phyloP scores from a whole-genome alignment of 129 eudicot genomes.

The Centrapalus pauciflorus region DNA sequence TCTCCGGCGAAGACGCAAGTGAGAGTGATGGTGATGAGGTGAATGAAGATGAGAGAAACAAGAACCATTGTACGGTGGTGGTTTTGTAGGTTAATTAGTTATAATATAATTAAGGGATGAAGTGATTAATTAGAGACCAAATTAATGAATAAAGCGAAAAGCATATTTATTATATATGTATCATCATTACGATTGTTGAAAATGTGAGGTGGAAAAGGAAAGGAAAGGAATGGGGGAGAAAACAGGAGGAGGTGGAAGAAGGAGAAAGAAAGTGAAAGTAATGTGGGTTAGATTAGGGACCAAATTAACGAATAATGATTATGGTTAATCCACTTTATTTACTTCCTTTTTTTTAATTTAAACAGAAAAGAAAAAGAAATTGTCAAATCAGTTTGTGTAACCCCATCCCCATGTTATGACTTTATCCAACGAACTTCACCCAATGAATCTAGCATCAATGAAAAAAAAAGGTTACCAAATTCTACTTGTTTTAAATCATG shows the following conservation, averaged over 20 bases:
- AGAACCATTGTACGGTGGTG: constrained; percentile 11
- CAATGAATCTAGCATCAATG: too few relatives aligned
- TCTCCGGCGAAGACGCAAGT: not conserved
- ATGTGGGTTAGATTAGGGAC: constrained; percentile 5
- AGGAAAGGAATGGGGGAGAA: constrained; percentile 20
- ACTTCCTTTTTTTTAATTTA: not conserved
- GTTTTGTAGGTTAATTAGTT: constrained; percentile 1
- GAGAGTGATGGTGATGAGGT: not conserved
- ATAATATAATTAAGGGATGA: too few relatives aligned
- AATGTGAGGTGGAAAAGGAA: constrained; percentile 34
- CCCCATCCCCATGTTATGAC: too few relatives aligned
- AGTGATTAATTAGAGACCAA: constrained; percentile 2
- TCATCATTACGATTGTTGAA: constrained; percentile 23
- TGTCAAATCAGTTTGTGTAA: too few relatives aligned
- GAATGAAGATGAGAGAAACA: constrained; percentile 25
- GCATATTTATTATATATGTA: not conserved
- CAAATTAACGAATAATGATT: constrained; percentile 12
- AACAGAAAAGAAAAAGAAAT: too few relatives aligned
- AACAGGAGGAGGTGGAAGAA: constrained; percentile 30
- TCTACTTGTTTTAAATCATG: too few relatives aligned
- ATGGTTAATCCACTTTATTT: constrained; percentile 18
- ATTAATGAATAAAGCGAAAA: too few relatives aligned
- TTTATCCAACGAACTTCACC: too few relatives aligned
- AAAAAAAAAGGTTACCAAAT: too few relatives aligned
- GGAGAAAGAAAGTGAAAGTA: constrained; percentile 34